A percentile compares a stretch with the other conserved stretches of the same genome.
Conservation (phyloP, 768 basidiomycete genomes). For the Chiua virens region DNA sequence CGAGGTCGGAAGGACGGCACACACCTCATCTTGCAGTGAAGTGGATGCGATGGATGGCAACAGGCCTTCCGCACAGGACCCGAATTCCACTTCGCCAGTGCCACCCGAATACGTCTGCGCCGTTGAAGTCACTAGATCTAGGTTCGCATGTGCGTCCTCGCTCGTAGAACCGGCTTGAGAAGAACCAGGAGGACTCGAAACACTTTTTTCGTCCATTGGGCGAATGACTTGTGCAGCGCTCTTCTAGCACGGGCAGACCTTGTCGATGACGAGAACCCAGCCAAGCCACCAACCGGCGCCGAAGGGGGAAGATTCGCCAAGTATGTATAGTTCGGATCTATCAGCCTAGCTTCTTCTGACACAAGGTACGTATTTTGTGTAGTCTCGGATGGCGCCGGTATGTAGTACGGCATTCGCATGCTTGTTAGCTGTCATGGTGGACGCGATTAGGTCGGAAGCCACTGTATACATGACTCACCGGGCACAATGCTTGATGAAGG, state of each 20-base stretch:
- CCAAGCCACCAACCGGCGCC: neutral
- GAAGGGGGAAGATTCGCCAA: neutral
- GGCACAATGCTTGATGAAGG: neutral
- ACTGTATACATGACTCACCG: neutral
- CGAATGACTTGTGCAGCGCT: neutral
- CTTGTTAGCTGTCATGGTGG: neutral
- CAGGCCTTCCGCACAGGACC: neutral
- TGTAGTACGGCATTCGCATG: constrained; percentile 11
- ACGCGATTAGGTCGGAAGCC: neutral
- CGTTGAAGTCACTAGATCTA: neutral
- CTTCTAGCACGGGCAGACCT: neutral
- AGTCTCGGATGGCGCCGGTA: constrained; percentile 2
- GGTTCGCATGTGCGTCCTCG: neutral
- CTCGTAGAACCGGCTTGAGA: neutral
- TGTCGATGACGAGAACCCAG: neutral
- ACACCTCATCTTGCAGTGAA: neutral
- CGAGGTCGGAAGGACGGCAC: neutral
- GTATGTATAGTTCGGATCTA: constrained; percentile 9
- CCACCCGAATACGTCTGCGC: neutral
- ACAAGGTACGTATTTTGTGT: constrained; percentile 3
- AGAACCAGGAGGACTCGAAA: neutral
- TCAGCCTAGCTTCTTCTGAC: neutral
- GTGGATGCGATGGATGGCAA: neutral
- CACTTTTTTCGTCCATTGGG: neutral
- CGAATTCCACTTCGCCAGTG: neutral